A percentile compares a stretch with the other conserved stretches of the same genome.
phyloP scores from a whole-genome alignment of 164 flowering plant species.

The Piper longum region DNA sequence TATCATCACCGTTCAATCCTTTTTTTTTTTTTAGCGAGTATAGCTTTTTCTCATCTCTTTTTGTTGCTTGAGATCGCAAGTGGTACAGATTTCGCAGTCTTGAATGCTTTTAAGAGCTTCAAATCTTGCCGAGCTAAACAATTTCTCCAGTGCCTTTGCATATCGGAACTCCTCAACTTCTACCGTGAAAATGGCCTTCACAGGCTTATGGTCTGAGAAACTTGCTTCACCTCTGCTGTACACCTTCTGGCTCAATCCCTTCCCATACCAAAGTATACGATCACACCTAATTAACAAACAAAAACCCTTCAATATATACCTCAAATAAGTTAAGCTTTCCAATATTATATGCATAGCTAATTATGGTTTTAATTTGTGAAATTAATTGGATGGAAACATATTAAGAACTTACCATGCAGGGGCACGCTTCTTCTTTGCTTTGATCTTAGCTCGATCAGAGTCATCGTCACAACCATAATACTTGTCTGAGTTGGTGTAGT shows the following conservation, averaged over 20 bases:
- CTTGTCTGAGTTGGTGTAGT: constrained; percentile 38
- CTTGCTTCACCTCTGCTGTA: constrained; percentile 63
- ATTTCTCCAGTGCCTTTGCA: constrained; percentile 13
- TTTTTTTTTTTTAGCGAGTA: too few relatives aligned
- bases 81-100: too few relatives aligned
- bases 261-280: constrained; percentile 73
- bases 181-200: constrained; percentile 60
- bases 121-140: constrained; percentile 27
- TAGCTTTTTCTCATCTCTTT: too few relatives aligned
- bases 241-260: constrained; percentile 53
- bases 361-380: not conserved
- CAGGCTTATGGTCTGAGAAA: constrained; percentile 82
- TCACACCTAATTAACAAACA: constrained; percentile 50
- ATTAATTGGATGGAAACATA: not conserved
- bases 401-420: constrained; percentile 59
- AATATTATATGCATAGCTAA: not conserved
- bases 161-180: constrained; percentile 27
- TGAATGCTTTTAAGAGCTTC: constrained; percentile 1
- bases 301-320: not conserved
- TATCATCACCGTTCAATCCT: too few relatives aligned
- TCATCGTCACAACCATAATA: constrained; percentile 34
- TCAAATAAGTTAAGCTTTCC: not conserved
- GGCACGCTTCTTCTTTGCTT: constrained; percentile 65
- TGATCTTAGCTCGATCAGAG: constrained; percentile 23
- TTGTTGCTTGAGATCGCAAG: too few relatives aligned